A percentile compares a stretch with the other conserved stretches of the same genome.
These are phyloP conservation scores for Aulographum hederae DNA, from an alignment of 2,329 filamentous ascomycete genomes.

Conservation along the genomic window DNA sequence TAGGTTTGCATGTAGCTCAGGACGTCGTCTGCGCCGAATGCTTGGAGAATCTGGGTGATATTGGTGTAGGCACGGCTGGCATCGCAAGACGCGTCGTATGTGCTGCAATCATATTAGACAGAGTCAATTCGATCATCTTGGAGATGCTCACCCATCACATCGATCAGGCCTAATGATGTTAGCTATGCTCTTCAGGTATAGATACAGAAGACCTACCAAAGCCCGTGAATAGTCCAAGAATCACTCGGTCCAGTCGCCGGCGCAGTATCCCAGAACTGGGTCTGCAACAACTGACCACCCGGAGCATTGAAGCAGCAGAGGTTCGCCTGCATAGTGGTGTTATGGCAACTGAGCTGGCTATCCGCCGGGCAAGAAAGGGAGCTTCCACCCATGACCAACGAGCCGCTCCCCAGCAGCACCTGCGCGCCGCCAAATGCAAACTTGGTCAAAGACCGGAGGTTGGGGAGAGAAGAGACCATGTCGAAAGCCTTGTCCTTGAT, in stretches of 20 bases:
- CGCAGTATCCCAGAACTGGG: conserved; percentile 11
- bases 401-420: not conserved
- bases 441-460: not conserved
- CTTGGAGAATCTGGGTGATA: conserved; percentile 8
- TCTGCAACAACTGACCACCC: conserved; percentile 8
- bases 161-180: conserved; percentile 9
- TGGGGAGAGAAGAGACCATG: not conserved
- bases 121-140: conserved; percentile 3
- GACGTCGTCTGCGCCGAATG: conserved; percentile 7
- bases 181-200: too few relatives aligned
- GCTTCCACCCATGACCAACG: not conserved
- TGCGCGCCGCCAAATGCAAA: not conserved
- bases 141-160: conserved; percentile 9
- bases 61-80: conserved; percentile 6
- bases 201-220: conserved; percentile 7
- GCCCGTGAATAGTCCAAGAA: conserved; percentile 10
- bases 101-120: too few relatives aligned
- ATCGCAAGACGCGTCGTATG: conserved; percentile 3
- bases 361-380: conserved; percentile 9
- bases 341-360: conserved; percentile 42
- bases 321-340: conserved; percentile 39
- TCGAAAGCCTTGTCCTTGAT: too few relatives aligned
- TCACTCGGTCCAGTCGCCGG: conserved; percentile 7
- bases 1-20: conserved; percentile 9
- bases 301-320: conserved; percentile 15